These are phyloP conservation scores for Phoma sp. DNA, from an alignment of 2,329 filamentous ascomycete genomes.

Conservation along the genomic window DNA sequence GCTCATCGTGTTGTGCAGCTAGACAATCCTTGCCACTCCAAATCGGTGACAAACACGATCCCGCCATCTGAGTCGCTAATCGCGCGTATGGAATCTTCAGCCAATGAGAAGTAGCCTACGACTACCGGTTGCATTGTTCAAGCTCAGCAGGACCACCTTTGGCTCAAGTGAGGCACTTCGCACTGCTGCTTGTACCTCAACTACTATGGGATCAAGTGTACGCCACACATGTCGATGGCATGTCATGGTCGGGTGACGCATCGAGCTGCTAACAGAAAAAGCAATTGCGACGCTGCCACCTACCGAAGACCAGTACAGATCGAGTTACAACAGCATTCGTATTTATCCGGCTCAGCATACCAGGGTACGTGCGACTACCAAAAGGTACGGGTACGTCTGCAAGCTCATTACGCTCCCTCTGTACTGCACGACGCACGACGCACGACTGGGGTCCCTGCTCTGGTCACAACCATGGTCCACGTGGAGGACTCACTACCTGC, in stretches of 20 bases:
- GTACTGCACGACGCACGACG: neutral
- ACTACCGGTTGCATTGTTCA: neutral
- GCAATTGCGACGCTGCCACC: constrained; percentile 1
- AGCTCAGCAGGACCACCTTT: neutral
- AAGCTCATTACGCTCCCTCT: neutral
- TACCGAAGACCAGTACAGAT: constrained; percentile 9
- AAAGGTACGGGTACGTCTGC: constrained; percentile 1
- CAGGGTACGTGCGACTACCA: neutral
- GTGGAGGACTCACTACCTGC: neutral
- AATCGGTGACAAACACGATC: neutral
- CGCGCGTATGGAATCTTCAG: neutral
- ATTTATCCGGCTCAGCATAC: constrained; percentile 2
- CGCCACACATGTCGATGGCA: constrained; percentile 11
- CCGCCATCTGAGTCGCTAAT: neutral
- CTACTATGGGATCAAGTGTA: neutral
- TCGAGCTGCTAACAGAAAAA: constrained; percentile 17
- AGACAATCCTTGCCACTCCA: constrained; percentile 1
- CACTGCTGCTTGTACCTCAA: constrained; percentile 4
- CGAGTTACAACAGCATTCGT: constrained; percentile 1
- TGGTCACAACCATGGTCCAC: constrained; percentile 1
- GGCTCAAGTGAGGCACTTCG: neutral
- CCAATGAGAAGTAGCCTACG: neutral
- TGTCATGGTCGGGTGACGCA: constrained; percentile 11
- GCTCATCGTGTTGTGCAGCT: constrained; percentile 17
- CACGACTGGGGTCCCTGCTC: constrained; percentile 1